Evolutionary conservation across 305 asterid species (phyloP).

Genomic region (Solanum hybrid): DNA sequence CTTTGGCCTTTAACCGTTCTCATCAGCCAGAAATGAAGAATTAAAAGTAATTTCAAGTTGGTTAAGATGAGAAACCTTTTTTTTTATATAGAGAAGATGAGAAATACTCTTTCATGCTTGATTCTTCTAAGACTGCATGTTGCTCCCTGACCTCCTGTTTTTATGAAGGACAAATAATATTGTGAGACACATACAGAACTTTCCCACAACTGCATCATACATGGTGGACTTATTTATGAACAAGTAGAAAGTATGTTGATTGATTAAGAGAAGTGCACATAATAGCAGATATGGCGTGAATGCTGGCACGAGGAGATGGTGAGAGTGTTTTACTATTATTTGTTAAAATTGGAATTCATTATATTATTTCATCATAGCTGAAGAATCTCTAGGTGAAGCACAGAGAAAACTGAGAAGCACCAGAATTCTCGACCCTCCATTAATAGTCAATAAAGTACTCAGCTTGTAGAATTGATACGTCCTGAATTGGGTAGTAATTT

Average conservation of each 20-base stretch:
- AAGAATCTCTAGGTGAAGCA: not conserved
- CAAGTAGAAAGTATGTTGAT: too few species aligned
- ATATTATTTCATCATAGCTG: not conserved
- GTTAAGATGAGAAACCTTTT: not conserved
- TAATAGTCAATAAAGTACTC: not conserved
- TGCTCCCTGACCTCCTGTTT: not conserved
- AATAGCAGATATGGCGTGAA: not conserved
- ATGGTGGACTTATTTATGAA: not conserved
- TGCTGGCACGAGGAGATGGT: not conserved
- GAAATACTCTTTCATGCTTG: not conserved
- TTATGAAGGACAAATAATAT: not conserved
- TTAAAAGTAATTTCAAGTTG: not conserved
- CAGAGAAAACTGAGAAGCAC: not conserved
- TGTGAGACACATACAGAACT: not conserved
- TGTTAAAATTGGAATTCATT: not conserved
- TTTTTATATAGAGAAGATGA: not conserved
- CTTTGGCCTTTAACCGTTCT: not conserved
- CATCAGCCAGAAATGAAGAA: not conserved
- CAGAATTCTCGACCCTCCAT: not conserved
- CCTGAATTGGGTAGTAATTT: not conserved
- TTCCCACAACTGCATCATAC: not conserved
- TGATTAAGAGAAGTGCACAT: not conserved
- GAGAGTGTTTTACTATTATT: not conserved
- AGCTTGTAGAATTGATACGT: not conserved
- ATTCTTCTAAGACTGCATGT: not conserved